A percentile compares a stretch with the other conserved stretches of the same genome.
Evolutionary conservation across 345 rosid genomes (phyloP).

Genomic region (Salix caprea): DNA sequence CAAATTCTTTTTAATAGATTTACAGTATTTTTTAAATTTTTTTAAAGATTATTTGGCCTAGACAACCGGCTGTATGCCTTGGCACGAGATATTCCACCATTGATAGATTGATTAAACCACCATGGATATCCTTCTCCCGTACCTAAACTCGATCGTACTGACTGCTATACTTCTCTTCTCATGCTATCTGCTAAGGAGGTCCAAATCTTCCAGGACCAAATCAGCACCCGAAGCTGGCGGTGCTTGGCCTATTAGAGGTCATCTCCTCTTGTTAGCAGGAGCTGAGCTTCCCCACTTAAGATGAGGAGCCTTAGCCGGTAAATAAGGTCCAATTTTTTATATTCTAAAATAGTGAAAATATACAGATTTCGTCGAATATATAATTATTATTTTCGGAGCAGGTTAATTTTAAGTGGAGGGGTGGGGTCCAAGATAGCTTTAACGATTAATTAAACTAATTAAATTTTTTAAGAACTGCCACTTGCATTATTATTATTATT

Average conservation of each 20-base stretch:
- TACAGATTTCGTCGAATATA: too few relatives aligned
- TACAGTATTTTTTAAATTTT: too few relatives aligned
- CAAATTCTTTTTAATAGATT: background rate
- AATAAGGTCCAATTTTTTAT: conserved; percentile 36
- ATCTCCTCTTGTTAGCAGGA: conserved; percentile 27
- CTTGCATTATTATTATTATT: too few relatives aligned
- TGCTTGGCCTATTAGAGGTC: conserved; percentile 45
- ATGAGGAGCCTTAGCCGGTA: conserved; percentile 31
- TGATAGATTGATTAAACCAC: background rate
- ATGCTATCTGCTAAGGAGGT: conserved; percentile 11
- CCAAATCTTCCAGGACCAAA: background rate
- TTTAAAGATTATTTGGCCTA: too few relatives aligned
- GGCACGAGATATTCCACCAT: background rate
- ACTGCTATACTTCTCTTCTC: conserved; percentile 11
- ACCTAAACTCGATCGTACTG: background rate
- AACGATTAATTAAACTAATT: too few relatives aligned
- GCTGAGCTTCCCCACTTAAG: conserved; percentile 27
- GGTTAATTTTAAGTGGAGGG: too few relatives aligned
- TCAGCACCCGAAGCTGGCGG: conserved; percentile 20
- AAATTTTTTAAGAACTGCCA: too few relatives aligned
- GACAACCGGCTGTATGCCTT: background rate
- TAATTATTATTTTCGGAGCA: too few relatives aligned
- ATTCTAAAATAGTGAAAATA: too few relatives aligned
- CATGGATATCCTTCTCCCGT: conserved; percentile 20
- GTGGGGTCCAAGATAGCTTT: too few relatives aligned